Conservation (phyloP, 495 filamentous ascomycete species). For the Trichoderma virens region DNA sequence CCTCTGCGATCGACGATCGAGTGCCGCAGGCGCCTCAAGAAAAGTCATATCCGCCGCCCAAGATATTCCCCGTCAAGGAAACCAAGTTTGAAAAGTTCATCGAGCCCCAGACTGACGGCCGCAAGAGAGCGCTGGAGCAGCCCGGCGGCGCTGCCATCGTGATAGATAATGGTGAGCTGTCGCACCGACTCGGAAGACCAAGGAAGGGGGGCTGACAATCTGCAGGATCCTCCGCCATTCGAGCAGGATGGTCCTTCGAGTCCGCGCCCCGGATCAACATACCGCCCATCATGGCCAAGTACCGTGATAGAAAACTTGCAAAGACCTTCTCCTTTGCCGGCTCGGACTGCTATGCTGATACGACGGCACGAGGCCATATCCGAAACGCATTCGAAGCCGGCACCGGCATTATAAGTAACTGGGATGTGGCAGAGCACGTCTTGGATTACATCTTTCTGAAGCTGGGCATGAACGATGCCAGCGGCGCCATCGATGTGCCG, state of each 20-base stretch:
- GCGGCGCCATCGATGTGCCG: conserved; percentile 69
- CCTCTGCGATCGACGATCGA: conserved; percentile 32
- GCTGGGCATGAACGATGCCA: conserved; percentile 70
- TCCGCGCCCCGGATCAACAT: conserved; percentile 65
- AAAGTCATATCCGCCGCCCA: conserved; percentile 36
- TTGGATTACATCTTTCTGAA: conserved; percentile 91
- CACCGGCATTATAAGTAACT: conserved; percentile 86
- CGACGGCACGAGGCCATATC: conserved; percentile 82
- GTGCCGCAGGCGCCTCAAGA: conserved; percentile 18
- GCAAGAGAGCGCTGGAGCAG: conserved; percentile 48
- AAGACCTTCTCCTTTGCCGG: conserved; percentile 87
- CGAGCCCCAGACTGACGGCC: conserved; percentile 59
- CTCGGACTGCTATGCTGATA: conserved; percentile 85
- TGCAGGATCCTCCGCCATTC: conserved; percentile 75
- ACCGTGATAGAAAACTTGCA: conserved; percentile 83
- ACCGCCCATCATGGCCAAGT: conserved; percentile 86
- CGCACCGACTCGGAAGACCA: background rate
- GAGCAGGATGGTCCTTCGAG: conserved; percentile 95
- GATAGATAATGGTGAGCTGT: conserved; percentile 87
- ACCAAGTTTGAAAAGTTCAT: conserved; percentile 70
- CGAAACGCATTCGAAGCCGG: conserved; percentile 86
- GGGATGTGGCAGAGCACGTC: conserved; percentile 92
- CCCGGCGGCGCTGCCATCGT: conserved; percentile 65
- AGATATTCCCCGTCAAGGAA: conserved; percentile 53
- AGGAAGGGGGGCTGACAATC: background rate